Evolutionary conservation across 1,284 basidiomycete genomes (phyloP), one percentile per base, ranked within the genome.

Genomic region (Irpex lacteus): DNA sequence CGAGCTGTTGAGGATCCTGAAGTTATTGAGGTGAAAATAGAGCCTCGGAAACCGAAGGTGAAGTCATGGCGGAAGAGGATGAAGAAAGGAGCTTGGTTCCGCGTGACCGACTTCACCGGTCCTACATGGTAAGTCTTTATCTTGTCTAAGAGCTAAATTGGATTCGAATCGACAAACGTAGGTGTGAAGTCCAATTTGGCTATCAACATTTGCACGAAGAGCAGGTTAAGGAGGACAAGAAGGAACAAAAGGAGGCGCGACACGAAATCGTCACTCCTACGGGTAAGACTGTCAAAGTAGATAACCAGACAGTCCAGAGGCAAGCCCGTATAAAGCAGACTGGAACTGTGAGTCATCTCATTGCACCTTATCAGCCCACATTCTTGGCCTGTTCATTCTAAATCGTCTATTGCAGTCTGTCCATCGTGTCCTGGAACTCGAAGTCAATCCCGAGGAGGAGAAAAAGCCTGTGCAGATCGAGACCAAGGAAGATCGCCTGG

Each of bases 151-250:
- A n/a, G n/a, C n/a, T n/a, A n/a, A n/a, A n/a, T n/a, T n/a, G n/a
- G n/a, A n/a, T n/a, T n/a, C n/a, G n/a, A n/a, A n/a, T n/a, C 34
- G 0, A 32, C 11, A 19, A 21, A 5, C 34, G 4, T 55, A 91
- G 89, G 89, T 91, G 90, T 70, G 90, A 91, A 70, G 80, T 94
- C 62, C 92, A 95, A 72, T 88, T 85, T 71, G 89, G 92, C 66
- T 93, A 93, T 70, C 84, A 88, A 2, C 77, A 92, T 34, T 82
- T 84, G 32, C 85, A 47, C n/a, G 40, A 47, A 5, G 40, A 47
- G n/a, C 40, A 87, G 67, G 77, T 80, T 61, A 53, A 26, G 50
- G 83, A 91, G 5, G 80, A 79, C 60, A 79, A 79, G 52, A 85
- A 84, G 0, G 75, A 77, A 9, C 65, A 81, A 18, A 82, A 93